These are phyloP conservation scores for Leccinum fibrillosum DNA, from an alignment of 768 basidiomycete genomes.

Conservation along the genomic window DNA sequence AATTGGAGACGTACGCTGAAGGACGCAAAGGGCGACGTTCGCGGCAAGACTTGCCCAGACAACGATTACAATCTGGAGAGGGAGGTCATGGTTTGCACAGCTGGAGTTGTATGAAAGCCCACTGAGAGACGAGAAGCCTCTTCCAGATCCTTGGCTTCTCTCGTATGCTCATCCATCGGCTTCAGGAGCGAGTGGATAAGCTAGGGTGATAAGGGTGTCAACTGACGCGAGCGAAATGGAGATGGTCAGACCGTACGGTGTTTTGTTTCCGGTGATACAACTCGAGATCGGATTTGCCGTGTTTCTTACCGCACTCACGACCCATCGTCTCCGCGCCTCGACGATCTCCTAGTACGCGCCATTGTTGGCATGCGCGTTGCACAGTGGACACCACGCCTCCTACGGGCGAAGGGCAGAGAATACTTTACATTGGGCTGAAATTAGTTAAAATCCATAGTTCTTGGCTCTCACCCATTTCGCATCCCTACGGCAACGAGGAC, in stretches of 20 bases:
- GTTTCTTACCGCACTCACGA: background rate
- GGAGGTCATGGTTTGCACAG: background rate
- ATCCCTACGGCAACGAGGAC: background rate
- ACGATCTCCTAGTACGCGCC: conserved; percentile 2
- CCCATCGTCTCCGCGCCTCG: conserved; percentile 6
- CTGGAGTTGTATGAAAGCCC: conserved; percentile 20
- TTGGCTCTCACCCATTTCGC: background rate
- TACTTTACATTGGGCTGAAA: conserved; percentile 1
- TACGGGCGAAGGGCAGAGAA: background rate
- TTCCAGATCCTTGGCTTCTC: conserved; percentile 72
- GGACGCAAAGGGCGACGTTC: conserved; percentile 69
- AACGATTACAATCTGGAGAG: conserved; percentile 76
- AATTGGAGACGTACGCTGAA: conserved; percentile 51
- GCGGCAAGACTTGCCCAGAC: conserved; percentile 75
- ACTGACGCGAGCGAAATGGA: too few relatives aligned
- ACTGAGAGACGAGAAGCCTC: conserved; percentile 66
- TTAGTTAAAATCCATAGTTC: background rate
- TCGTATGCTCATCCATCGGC: conserved; percentile 74
- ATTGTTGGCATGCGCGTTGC: background rate
- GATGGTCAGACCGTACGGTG: too few relatives aligned
- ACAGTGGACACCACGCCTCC: conserved; percentile 1
- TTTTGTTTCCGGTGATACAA: too few relatives aligned
- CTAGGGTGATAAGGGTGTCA: conserved; percentile 34
- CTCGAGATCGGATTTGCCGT: too few relatives aligned
- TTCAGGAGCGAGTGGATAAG: conserved; percentile 87